Base-by-base conservation (phyloP, 768 basidiomycete species). In the Leccinum longicurvipes region DNA sequence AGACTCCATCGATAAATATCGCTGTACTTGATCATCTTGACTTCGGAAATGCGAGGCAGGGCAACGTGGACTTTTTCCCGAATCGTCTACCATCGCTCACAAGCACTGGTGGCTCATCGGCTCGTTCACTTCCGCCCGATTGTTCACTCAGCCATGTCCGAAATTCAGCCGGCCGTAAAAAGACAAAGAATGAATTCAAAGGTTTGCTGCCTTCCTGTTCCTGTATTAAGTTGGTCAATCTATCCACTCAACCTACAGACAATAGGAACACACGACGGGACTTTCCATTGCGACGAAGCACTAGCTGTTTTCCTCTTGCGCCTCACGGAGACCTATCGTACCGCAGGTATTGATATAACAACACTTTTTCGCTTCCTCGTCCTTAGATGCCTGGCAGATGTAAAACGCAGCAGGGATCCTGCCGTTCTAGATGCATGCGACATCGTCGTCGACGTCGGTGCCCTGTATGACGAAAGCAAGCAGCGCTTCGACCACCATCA, bases 211-310 rank as follows among this genome's bases (percentile, higher is more conserved):
- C 34, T 32, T 52, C 5, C 4, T n/a, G 15, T 32, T 46, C 29
- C 42, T 47, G 24, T 28, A 27, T 49, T 21, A 23, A 28, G 29
- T 10, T 24, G 29, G 7, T 5, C 32, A 34, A 23, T 17, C 48
- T 53, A 50, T 49, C 55, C 10, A 10, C 9, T 52, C 44, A 27
- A n/a, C 39, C 17, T 32, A 23, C 47, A 93, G 90, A 73, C 84
- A 39, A 96, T 98, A 65, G 94, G 94, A 31, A 97, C 95, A 1
- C 94, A 98, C 72, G 92, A 89, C 56, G 95, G 95, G 17, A 93
- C 93, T 0, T 98, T 98, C 70, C 95, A 99, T 65, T 95, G 93
- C 71, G 96, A 99, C 64, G 96, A 99, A 74, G 93, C 94, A 0
- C 81, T 98, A 29, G 97, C 96, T 0, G 90, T 96, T 17, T 94